These are phyloP conservation scores for Botrytis aclada DNA, from an alignment of 2,329 filamentous ascomycete species.

Conservation along the genomic window DNA sequence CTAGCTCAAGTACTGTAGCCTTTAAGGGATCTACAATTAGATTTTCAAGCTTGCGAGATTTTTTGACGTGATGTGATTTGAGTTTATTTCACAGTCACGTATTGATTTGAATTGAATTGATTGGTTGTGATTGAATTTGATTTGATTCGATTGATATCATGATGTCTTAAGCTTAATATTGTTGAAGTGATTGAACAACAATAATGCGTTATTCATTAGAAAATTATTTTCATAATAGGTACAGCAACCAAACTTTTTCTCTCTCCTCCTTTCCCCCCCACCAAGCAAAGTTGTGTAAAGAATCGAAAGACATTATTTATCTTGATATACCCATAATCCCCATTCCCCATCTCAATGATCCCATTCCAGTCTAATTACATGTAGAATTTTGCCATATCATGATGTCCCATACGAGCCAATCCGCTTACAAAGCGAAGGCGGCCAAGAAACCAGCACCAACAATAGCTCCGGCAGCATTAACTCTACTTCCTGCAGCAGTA, in stretches of 20 bases:
- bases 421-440: conserved; percentile 27
- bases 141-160: background rate
- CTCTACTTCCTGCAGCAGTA: conserved; percentile 12
- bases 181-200: background rate
- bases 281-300: background rate
- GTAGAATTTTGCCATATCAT: background rate
- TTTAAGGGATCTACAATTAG: background rate
- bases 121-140: background rate
- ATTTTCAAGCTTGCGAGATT: background rate
- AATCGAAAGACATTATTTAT: conserved; percentile 3
- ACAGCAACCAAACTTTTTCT: background rate
- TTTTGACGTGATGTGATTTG: background rate
- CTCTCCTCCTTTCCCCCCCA: background rate
- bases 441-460: conserved; percentile 27
- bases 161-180: background rate
- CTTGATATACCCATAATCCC: background rate
- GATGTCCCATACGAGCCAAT: background rate
- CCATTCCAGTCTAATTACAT: background rate
- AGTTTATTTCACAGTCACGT: background rate
- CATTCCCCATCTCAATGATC: background rate
- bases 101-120: background rate
- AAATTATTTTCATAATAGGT: background rate
- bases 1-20: no score
- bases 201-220: background rate
- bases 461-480: conserved; percentile 20